phyloP scores from a whole-genome alignment of 768 basidiomycete genomes.

The Chalciporus piperatus region DNA sequence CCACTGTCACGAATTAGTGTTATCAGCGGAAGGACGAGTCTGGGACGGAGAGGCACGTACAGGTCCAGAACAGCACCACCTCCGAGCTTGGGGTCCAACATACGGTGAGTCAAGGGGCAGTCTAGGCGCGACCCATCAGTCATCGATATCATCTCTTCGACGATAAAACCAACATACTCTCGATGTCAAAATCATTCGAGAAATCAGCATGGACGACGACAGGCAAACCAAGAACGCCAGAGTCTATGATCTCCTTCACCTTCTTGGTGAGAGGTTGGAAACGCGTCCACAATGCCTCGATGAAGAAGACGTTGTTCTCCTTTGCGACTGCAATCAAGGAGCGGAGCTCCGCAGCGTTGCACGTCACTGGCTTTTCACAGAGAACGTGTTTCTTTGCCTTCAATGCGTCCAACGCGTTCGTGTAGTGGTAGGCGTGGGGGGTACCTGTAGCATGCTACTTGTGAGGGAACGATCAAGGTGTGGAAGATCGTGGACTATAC shows the following conservation, averaged over 20 bases:
- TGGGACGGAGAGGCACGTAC: conserved; percentile 43
- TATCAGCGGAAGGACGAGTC: background rate
- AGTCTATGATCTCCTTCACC: conserved; percentile 60
- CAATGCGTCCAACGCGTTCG: conserved; percentile 71
- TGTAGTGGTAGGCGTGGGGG: conserved; percentile 82
- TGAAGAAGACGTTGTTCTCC: conserved; percentile 78
- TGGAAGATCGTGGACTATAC: conserved; percentile 30
- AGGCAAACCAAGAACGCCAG: conserved; percentile 65
- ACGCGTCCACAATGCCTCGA: conserved; percentile 90
- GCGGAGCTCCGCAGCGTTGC: conserved; percentile 72
- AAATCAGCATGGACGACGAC: conserved; percentile 72
- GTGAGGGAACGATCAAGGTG: background rate
- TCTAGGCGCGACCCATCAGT: conserved; percentile 36
- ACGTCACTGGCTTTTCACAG: conserved; percentile 87
- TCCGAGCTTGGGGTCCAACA: conserved; percentile 75
- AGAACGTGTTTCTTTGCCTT: conserved; percentile 81
- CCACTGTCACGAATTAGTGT: conserved; percentile 39
- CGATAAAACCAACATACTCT: conserved; percentile 40
- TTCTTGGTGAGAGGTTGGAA: conserved; percentile 73
- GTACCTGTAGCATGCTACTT: conserved; percentile 48
- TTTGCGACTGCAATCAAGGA: conserved; percentile 72
- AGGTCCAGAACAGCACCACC: conserved; percentile 85
- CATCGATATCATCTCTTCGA: background rate
- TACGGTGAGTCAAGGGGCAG: conserved; percentile 66
- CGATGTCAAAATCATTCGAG: conserved; percentile 61